Evolutionary conservation across 1,139 yeast species (phyloP).

Genomic region (Pichia sp.): DNA sequence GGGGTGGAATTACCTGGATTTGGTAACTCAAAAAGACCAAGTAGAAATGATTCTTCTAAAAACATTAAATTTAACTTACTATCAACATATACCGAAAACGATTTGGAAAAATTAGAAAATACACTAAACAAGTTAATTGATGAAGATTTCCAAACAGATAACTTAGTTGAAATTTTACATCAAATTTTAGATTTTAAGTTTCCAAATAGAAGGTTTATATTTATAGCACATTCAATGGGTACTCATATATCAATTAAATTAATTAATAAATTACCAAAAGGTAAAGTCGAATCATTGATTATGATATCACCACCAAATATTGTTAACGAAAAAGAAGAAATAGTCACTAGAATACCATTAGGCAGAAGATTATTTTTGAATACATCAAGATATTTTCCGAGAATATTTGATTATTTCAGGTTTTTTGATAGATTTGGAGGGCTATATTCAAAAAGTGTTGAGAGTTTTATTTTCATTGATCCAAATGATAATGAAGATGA

Average conservation of each 20-base stretch:
- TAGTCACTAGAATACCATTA: slow-evolving; percentile 19
- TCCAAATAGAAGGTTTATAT: slow-evolving; percentile 43
- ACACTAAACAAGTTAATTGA: slow-evolving; percentile 31
- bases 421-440: slow-evolving; percentile 60
- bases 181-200: slow-evolving; percentile 37
- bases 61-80: slow-evolving; percentile 18
- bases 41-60: slow-evolving; percentile 11
- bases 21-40: slow-evolving; percentile 44
- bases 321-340: slow-evolving; percentile 3
- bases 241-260: slow-evolving; percentile 48
- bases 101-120: slow-evolving; percentile 21
- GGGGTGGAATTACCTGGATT: slow-evolving; percentile 73
- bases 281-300: slow-evolving; percentile 40
- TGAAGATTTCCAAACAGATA: slow-evolving; percentile 43
- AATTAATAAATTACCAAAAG: slow-evolving; percentile 37
- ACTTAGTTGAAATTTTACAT: slow-evolving; percentile 35
- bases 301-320: slow-evolving; percentile 54
- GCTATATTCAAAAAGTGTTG: slow-evolving; percentile 48
- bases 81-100: slow-evolving; percentile 19
- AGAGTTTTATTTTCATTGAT: slow-evolving; percentile 27
- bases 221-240: slow-evolving; percentile 77
- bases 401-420: slow-evolving; percentile 49
- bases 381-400: slow-evolving; percentile 38
- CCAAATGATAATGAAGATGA: slow-evolving; percentile 12
- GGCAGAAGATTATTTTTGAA: slow-evolving; percentile 15